phyloP scores from a whole-genome alignment of 129 eudicot genomes.

The Gnaphalium uliginosum region DNA sequence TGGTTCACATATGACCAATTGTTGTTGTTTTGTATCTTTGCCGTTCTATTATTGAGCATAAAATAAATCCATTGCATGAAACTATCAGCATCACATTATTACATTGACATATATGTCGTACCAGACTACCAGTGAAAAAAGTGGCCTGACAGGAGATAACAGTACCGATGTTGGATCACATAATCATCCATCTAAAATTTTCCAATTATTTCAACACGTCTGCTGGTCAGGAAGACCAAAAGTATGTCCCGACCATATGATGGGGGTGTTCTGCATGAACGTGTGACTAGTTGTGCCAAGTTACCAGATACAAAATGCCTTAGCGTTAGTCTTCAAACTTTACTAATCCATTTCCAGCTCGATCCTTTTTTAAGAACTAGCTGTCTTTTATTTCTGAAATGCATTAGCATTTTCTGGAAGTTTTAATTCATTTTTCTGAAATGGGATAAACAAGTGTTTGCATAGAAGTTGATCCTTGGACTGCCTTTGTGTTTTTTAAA shows the following conservation, averaged over 20 bases:
- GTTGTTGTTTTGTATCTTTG: not conserved
- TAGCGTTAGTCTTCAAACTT: too few relatives aligned
- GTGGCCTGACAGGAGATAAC: not conserved
- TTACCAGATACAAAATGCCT: too few relatives aligned
- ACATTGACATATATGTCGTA: not conserved
- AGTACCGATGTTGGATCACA: not conserved
- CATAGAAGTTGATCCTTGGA: not conserved
- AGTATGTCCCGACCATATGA: not conserved
- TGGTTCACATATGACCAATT: not conserved
- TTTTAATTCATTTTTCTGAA: too few relatives aligned
- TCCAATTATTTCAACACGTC: slow-evolving; percentile 7
- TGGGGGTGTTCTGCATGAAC: not conserved
- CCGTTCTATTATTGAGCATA: not conserved
- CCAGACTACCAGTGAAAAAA: not conserved
- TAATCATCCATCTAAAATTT: not conserved
- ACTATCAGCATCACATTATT: not conserved
- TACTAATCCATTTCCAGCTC: not conserved
- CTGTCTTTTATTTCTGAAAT: too few relatives aligned
- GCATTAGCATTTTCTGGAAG: not conserved
- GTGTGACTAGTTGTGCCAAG: too few relatives aligned
- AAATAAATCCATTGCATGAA: not conserved
- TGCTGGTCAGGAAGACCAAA: not conserved
- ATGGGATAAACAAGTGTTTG: not conserved
- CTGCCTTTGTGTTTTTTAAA: not conserved
- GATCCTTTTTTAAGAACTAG: not conserved